Evolutionary conservation across 2,329 filamentous ascomycete genomes (phyloP).

Genomic region (Hypoxylon sp.): DNA sequence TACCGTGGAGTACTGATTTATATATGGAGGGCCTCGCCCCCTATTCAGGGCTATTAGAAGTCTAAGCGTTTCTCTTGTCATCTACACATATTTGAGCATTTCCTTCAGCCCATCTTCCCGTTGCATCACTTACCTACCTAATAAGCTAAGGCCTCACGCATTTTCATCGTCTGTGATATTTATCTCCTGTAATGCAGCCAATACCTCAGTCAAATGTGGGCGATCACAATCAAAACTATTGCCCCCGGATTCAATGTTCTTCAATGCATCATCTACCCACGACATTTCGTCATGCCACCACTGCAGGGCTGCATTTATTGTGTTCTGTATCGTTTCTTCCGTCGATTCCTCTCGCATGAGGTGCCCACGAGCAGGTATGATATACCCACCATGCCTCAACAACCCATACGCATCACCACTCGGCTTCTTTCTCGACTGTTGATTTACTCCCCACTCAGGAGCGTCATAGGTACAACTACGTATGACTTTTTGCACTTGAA

Average conservation of each 20-base stretch:
- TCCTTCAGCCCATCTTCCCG: no score
- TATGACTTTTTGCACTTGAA: background rate
- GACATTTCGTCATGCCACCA: background rate
- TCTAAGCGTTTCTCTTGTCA: no score
- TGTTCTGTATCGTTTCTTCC: background rate
- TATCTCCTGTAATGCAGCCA: no score
- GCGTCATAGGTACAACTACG: background rate
- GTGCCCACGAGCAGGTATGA: background rate
- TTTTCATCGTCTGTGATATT: no score
- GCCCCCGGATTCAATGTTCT: background rate
- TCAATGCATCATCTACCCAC: background rate
- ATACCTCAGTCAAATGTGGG: background rate
- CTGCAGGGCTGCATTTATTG: background rate
- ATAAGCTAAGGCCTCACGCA: no score
- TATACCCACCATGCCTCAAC: background rate
- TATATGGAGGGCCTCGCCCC: no score
- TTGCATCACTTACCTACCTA: no score
- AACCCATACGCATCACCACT: background rate
- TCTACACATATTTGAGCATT: no score
- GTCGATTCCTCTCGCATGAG: background rate
- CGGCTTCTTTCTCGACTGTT: background rate
- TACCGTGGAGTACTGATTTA: no score
- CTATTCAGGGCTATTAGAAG: no score
- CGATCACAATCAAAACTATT: background rate
- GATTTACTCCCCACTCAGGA: background rate